Percentiles rank a stretch among this genome's conserved stretches.
Evolutionary conservation across 306 rosid species (phyloP).

Genomic region (Castanea mollissima): DNA sequence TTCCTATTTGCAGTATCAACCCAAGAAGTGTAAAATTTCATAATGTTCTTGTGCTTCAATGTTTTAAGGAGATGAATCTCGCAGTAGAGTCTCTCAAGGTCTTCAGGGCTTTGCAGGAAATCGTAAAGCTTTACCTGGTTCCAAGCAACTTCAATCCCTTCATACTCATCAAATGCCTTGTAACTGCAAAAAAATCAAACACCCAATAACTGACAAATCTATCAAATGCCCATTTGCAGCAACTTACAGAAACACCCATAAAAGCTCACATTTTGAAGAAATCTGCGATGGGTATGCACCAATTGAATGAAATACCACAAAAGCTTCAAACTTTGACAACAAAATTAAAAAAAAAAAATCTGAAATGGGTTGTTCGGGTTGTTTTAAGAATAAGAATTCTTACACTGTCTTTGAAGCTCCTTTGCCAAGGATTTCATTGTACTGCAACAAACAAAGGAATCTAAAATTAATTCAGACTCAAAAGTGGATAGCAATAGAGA

Average conservation of each 20-base stretch:
- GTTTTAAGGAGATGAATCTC: constrained; percentile 94
- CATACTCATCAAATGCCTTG: constrained; percentile 90
- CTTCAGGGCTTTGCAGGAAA: constrained; percentile 88
- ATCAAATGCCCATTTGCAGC: constrained; percentile 22
- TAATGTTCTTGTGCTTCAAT: constrained; percentile 78
- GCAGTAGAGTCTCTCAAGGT: constrained; percentile 91
- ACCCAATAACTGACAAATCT: background rate
- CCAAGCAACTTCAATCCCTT: constrained; percentile 99
- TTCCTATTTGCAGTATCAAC: constrained; percentile 84
- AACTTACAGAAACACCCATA: constrained; percentile 7
- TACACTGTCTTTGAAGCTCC: constrained; percentile 99
- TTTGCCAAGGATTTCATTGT: constrained; percentile 90
- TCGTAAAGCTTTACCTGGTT: constrained; percentile 87
- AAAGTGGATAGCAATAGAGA: background rate
- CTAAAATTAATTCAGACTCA: constrained; percentile 21
- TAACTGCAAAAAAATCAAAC: constrained; percentile 50
- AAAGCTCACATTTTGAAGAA: constrained; percentile 30
- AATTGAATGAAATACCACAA: constrained; percentile 2
- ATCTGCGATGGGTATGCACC: constrained; percentile 22
- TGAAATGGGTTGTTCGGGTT: constrained; percentile 9
- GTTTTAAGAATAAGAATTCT: constrained; percentile 21
- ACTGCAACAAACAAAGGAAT: constrained; percentile 46
- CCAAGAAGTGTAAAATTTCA: constrained; percentile 94
- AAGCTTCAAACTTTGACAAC: background rate
- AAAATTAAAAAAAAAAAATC: background rate